A percentile compares a stretch with the other conserved stretches of the same genome.
Conservation (phyloP, 495 filamentous ascomycete genomes). For the Cercophora newfieldiana region DNA sequence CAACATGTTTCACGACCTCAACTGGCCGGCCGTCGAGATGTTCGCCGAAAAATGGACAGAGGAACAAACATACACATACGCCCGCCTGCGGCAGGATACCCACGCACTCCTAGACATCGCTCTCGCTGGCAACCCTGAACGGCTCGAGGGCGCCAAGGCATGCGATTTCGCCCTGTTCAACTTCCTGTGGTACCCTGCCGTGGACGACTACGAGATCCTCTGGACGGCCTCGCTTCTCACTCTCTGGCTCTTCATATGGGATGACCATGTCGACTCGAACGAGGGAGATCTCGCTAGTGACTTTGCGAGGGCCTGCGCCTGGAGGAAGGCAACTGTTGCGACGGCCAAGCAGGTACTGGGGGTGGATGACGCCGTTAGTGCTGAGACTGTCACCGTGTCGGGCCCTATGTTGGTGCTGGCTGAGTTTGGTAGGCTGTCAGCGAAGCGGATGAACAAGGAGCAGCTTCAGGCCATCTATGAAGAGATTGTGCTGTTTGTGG, state of each 20-base stretch:
- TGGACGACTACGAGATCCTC: conserved; percentile 2
- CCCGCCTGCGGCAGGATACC: conserved; percentile 1
- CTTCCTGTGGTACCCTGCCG: neutral
- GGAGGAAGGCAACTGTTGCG: neutral
- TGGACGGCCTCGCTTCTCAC: neutral
- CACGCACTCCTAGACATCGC: neutral
- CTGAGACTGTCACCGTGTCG: neutral
- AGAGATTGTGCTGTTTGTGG: conserved; percentile 5
- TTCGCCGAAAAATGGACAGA: neutral
- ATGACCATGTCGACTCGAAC: conserved; percentile 6
- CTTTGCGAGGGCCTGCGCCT: neutral
- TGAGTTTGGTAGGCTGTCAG: neutral
- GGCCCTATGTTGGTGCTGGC: neutral
- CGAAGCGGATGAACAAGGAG: neutral
- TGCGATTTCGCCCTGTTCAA: neutral
- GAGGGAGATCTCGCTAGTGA: neutral
- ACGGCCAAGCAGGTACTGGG: neutral
- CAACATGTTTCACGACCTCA: neutral
- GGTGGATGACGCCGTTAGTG: neutral
- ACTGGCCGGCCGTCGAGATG: neutral
- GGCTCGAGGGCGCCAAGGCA: neutral
- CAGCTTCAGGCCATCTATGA: neutral
- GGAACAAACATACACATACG: neutral
- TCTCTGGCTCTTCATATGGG: conserved; percentile 9
- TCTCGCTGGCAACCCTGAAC: neutral